Percentiles rank a stretch among this genome's conserved stretches.
Evolutionary conservation across 768 basidiomycete species (phyloP).

Genomic region (Russula sp.): DNA sequence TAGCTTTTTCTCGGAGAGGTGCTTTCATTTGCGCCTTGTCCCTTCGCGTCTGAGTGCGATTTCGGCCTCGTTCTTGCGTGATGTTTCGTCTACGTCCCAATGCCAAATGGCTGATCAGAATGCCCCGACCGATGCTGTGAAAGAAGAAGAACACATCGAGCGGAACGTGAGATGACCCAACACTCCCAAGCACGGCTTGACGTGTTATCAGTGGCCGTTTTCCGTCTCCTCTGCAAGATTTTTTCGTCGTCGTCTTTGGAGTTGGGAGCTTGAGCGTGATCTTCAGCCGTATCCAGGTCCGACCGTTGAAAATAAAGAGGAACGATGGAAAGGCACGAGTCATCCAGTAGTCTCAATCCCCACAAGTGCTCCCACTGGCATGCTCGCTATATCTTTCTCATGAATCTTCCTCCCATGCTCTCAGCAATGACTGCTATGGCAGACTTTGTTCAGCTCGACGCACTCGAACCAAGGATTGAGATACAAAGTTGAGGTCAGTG

Average conservation of each 20-base stretch:
- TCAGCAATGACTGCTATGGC: constrained; percentile 74
- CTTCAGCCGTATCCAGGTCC: no score
- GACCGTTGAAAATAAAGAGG: no score
- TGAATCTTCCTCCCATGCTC: constrained; percentile 73
- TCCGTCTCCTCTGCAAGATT: constrained; percentile 24
- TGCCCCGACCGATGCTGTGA: background rate
- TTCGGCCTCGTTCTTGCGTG: constrained; percentile 59
- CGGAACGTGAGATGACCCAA: constrained; percentile 62
- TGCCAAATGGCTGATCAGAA: background rate
- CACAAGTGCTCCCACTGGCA: constrained; percentile 47
- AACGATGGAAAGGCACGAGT: no score
- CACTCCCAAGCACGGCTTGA: constrained; percentile 65
- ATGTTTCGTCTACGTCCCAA: constrained; percentile 24
- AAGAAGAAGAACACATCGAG: constrained; percentile 37
- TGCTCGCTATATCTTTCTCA: constrained; percentile 74
- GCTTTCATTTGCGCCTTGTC: constrained; percentile 73
- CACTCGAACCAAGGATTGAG: constrained; percentile 51
- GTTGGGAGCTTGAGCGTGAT: constrained; percentile 55
- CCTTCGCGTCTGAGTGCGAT: constrained; percentile 71
- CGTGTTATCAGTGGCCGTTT: constrained; percentile 36
- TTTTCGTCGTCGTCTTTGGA: constrained; percentile 30
- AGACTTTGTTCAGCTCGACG: constrained; percentile 61
- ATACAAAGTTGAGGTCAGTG: constrained; percentile 68
- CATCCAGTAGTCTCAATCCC: constrained; percentile 51
- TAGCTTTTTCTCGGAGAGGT: constrained; percentile 73